These are phyloP conservation scores for Cyclotella distinguenda DNA, from an alignment of 108 stramenopile species.

Conservation along the genomic window DNA sequence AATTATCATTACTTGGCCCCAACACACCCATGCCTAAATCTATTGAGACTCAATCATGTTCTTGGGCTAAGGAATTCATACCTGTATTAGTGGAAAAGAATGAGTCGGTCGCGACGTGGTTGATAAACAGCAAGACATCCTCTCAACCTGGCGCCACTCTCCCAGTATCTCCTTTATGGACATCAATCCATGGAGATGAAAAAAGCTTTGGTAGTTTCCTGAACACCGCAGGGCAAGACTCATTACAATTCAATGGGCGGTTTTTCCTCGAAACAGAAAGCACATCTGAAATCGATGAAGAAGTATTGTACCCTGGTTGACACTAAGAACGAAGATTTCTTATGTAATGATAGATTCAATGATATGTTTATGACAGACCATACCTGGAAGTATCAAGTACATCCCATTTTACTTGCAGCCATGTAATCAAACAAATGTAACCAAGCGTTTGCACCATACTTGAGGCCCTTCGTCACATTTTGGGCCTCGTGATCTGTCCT, in stretches of 20 bases:
- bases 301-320: slow-evolving; percentile 16
- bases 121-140: slow-evolving; percentile 3
- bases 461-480: slow-evolving; percentile 55
- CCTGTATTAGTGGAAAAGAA: neutral
- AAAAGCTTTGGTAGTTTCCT: neutral
- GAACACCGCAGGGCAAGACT: neutral
- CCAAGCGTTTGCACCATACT: slow-evolving; percentile 71
- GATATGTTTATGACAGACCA: no score
- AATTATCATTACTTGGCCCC: neutral
- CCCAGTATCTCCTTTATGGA: slow-evolving; percentile 29
- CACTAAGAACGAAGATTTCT: no score
- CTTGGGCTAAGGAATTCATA: slow-evolving; percentile 1
- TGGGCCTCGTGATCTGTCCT: slow-evolving; percentile 62
- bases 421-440: slow-evolving; percentile 52
- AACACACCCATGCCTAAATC: neutral
- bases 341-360: no score
- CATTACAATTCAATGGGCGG: slow-evolving; percentile 19
- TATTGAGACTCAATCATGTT: neutral
- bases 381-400: slow-evolving; percentile 6
- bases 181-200: neutral
- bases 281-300: slow-evolving; percentile 27
- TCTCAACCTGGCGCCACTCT: neutral
- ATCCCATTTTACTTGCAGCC: slow-evolving; percentile 18
- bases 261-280: slow-evolving; percentile 31
- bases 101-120: neutral